Conservation (phyloP, 139 green algal species). For the Raphidocelis subcapitata region DNA sequence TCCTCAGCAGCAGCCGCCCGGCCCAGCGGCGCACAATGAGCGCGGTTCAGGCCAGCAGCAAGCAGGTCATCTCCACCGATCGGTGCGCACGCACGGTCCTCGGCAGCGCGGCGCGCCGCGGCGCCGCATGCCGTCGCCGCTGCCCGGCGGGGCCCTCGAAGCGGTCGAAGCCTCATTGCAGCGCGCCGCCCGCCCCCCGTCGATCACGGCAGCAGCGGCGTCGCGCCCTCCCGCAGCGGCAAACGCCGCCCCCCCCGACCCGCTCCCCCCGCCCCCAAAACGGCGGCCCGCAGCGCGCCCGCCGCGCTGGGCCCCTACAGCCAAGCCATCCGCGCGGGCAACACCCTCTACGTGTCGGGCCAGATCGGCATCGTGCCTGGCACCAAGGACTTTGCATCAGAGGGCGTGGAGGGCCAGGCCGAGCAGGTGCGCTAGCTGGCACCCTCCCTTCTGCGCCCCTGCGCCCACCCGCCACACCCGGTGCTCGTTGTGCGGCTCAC, state of each 20-base stretch:
- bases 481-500: too few species aligned
- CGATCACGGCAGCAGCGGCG: background rate
- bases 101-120: background rate
- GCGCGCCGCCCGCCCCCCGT: too few species aligned
- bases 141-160: too few species aligned
- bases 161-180: too few species aligned
- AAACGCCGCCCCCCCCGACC: background rate
- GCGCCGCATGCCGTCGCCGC: background rate
- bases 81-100: background rate
- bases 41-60: constrained; percentile 16
- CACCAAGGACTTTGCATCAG: constrained; percentile 84
- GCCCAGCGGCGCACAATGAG: constrained; percentile 10
- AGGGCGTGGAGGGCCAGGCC: constrained; percentile 74
- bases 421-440: constrained; percentile 66
- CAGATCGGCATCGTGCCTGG: constrained; percentile 84
- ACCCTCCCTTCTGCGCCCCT: too few species aligned
- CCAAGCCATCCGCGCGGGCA: constrained; percentile 55
- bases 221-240: background rate
- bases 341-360: constrained; percentile 87
- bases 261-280: background rate
- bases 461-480: too few species aligned
- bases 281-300: constrained; percentile 75
- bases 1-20: too few species aligned
- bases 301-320: constrained; percentile 93
- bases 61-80: constrained; percentile 57